Conservation (phyloP, 2,329 filamentous ascomycete genomes). For the Fusarium transvaalense region DNA sequence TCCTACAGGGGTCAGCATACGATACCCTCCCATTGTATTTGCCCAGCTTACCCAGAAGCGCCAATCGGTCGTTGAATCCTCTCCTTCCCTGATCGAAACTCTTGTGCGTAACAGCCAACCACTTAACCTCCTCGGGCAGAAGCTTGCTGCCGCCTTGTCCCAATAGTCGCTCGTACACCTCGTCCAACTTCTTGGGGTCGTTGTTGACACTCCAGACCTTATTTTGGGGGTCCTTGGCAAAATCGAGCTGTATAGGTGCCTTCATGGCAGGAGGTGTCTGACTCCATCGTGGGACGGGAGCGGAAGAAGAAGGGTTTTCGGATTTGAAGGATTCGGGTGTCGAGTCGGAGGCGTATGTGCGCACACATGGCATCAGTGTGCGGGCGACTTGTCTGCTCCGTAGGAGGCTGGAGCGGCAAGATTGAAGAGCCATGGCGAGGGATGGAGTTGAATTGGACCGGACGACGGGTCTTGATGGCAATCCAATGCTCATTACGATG, state of each 20-base stretch:
- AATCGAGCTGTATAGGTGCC: conserved; percentile 74
- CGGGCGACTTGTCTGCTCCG: conserved; percentile 46
- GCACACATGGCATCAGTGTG: conserved; percentile 42
- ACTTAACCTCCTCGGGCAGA: conserved; percentile 92
- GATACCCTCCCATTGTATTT: not conserved
- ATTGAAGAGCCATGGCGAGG: conserved; percentile 52
- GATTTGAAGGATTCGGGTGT: conserved; percentile 48
- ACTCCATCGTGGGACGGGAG: conserved; percentile 71
- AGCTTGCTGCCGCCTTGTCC: conserved; percentile 78
- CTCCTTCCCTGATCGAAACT: conserved; percentile 95
- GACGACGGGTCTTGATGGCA: conserved; percentile 14
- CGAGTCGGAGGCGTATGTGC: conserved; percentile 50
- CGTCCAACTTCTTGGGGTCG: conserved; percentile 78
- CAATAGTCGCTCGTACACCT: conserved; percentile 81
- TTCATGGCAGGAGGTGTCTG: conserved; percentile 78
- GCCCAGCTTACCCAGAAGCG: conserved; percentile 78
- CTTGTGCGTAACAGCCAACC: conserved; percentile 97
- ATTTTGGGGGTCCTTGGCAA: conserved; percentile 64
- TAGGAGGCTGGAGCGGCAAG: conserved; percentile 50
- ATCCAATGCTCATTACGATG: conserved; percentile 4
- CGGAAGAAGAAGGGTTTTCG: conserved; percentile 15
- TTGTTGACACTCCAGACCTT: conserved; percentile 78
- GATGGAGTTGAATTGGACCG: conserved; percentile 20
- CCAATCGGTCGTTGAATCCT: conserved; percentile 93
- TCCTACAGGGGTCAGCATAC: conserved; percentile 45